Base-by-base conservation (phyloP, 768 basidiomycete species). In the Leccinum incarnatum region DNA sequence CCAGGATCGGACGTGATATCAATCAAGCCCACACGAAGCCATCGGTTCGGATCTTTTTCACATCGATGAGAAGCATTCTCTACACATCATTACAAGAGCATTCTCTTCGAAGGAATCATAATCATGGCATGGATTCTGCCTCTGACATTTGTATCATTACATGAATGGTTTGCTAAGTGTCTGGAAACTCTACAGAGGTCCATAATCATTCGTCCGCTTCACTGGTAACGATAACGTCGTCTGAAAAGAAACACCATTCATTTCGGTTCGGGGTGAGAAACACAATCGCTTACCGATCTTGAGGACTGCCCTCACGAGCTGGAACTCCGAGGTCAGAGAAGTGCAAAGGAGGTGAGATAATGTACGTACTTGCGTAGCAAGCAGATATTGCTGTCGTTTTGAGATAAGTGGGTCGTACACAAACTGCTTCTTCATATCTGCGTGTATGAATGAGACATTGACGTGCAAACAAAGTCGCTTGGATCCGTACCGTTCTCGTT, bases 331-430 rank as follows among this genome's bases (percentile, higher is more conserved):
- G 17, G n/a, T 63, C 42, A 45, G 25, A 65, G 55, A 40, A 21
- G 30, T 19, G 29, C 36, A n/a, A 23, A 8, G 37, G 54, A 46
- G 69, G 1, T 1, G 15, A 3, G 10, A 55, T 9, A n/a, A 4
- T 9, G 9, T 3, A 61, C 81, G 51, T 59, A 91, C 87, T 83
- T 95, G 95, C 21, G 95, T 98, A n/a, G 97, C 97, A 45, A 99
- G 79, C 58, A 99, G 77, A 76, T 94, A 97, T 70, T 98, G 96
- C 70, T 98, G 95, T 69, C 96, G 79, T 77, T 98, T 99, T 45
- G 95, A 95, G 74, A 98, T 97, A 63, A 98, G 77, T 29, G 97
- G 96, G 69, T 99, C 97, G 66, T 95, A 95, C 46, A 98, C 95
- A 67, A 94, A 93, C 72, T 98, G 96, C 69, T 88, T 82, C 80